Evolutionary conservation across 2,329 filamentous ascomycete genomes (phyloP).

Genomic region (Pestalotiopsis sp.): DNA sequence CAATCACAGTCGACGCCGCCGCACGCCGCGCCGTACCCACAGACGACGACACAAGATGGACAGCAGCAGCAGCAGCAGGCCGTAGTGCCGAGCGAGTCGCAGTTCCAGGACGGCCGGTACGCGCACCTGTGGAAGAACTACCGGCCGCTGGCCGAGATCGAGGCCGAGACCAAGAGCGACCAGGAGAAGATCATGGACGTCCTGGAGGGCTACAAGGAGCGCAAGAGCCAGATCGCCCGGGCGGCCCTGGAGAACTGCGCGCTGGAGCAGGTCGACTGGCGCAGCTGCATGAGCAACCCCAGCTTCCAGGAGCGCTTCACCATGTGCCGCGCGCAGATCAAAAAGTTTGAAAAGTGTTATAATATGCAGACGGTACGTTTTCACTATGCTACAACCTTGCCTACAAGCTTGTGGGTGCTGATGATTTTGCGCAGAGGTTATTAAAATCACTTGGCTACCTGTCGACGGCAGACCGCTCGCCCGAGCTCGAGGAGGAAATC

Average conservation of each 20-base stretch:
- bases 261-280: conserved; percentile 80
- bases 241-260: conserved; percentile 94
- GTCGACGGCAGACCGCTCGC: conserved; percentile 63
- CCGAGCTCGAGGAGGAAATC: conserved; percentile 79
- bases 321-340: conserved; percentile 80
- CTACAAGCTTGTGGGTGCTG: neutral
- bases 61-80: conserved; percentile 18
- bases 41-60: conserved; percentile 10
- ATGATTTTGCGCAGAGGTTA: conserved; percentile 67
- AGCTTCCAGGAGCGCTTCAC: conserved; percentile 69
- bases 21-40: neutral
- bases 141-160: conserved; percentile 69
- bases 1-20: conserved; percentile 11
- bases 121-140: conserved; percentile 95
- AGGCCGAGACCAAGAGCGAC: conserved; percentile 70
- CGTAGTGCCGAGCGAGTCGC: conserved; percentile 50
- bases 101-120: conserved; percentile 65
- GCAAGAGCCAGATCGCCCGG: conserved; percentile 74
- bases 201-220: conserved; percentile 81
- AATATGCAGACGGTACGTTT: conserved; percentile 75
- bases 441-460: conserved; percentile 90
- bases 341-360: conserved; percentile 83
- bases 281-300: conserved; percentile 79
- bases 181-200: conserved; percentile 81
- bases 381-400: neutral